Evolutionary conservation across 768 basidiomycete genomes (phyloP), one percentile per base, ranked within the genome.

Genomic region (Podaxis carcinomalis): DNA sequence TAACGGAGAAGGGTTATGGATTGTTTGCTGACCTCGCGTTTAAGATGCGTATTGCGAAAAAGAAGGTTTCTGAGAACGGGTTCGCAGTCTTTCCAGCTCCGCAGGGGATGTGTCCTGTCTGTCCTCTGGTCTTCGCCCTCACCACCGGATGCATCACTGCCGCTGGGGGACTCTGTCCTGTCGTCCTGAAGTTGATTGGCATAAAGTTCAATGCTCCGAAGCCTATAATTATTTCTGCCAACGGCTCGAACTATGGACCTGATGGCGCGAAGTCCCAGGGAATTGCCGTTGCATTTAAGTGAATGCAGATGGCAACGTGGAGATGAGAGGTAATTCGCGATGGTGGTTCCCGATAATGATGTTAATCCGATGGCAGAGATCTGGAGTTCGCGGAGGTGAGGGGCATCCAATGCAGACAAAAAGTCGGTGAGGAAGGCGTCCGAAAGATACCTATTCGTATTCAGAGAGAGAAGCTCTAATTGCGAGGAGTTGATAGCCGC

Each of bases 221-320:
- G 69, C 2, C 74, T 70, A 64, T 76, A 82, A 67, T 87, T 88
- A 39, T 70, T 61, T 35, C 65, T 71, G 55, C 78, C 67, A 16
- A 86, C 75, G 21, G 80, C 79, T 10, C 69, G 67, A 32, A 85
- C 69, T 46, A 89, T 80, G 14, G 68, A 67, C 37, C 69, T 70
- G 16, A 84, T 78, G 9, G 77, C 81, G 1, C 65, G 73, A 49
- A 75, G 68, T 3, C 82, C 82, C 6, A 89, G 69, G 28, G 71
- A 69, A 61, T 89, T 89, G 39, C 80, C 83, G 62, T 81, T 87
- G 61, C 82, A 78, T 56, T 78, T 80, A 44, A 89, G 72, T 2
- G 73, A 74, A 49, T 77, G 72, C 7, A 89, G 72, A 23, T 69
- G 73, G 63, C 85, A 85, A 19, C 77, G 78, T 9, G 75, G 69